These are phyloP conservation scores for Asterochloris erici DNA, from an alignment of 139 green algal genomes.

Conservation along the genomic window DNA sequence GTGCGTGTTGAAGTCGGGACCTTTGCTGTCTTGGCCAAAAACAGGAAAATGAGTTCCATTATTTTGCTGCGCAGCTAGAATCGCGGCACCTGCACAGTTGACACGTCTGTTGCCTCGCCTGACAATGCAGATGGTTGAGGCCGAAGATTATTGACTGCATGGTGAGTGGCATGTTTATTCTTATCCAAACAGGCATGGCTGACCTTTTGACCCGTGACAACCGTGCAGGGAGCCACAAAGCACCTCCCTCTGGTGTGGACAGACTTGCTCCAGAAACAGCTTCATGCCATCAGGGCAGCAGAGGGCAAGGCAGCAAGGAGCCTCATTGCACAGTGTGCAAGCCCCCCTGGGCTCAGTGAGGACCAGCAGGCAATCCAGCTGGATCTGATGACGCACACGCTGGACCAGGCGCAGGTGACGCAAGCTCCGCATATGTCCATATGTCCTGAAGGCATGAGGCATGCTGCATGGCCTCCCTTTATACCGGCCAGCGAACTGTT, in stretches of 20 bases:
- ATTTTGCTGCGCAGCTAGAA: no score
- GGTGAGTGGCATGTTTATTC: no score
- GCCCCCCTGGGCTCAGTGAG: not conserved
- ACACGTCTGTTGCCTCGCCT: no score
- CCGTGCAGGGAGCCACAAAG: no score
- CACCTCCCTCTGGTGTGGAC: not conserved
- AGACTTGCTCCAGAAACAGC: not conserved
- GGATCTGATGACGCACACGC: constrained; percentile 26
- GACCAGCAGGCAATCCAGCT: constrained; percentile 22
- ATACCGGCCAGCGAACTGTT: not conserved
- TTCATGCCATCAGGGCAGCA: not conserved
- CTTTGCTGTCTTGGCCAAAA: no score
- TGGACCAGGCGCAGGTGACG: constrained; percentile 20
- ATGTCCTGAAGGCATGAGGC: not conserved
- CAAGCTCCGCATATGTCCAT: not conserved
- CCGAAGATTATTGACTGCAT: no score
- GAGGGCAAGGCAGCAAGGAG: not conserved
- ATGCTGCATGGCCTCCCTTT: not conserved
- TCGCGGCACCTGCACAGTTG: no score
- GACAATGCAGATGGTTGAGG: no score
- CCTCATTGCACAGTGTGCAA: not conserved
- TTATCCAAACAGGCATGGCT: no score
- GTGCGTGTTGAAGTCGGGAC: no score
- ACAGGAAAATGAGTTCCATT: no score
- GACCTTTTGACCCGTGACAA: no score